Evolutionary conservation across 139 green algal species (phyloP), one percentile per base, ranked within the genome.

Genomic region (Dunaliella sp.): DNA sequence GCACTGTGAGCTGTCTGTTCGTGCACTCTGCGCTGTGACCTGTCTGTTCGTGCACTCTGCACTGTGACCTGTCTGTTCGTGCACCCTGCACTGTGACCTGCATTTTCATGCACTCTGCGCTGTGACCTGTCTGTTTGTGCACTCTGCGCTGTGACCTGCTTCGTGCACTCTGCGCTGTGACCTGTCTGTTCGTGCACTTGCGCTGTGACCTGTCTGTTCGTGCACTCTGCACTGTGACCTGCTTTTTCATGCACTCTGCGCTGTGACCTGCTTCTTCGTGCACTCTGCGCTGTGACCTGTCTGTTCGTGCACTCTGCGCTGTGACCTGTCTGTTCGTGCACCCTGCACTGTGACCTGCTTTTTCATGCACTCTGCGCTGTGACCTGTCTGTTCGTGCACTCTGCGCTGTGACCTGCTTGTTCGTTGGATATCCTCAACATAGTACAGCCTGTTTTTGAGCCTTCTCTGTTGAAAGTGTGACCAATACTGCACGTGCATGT

Each of bases 401-500:
- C n/a, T n/a, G n/a, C n/a, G n/a, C n/a, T n/a, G n/a, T n/a, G n/a
- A n/a, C n/a, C n/a, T n/a, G n/a, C n/a, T n/a, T 65, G 7, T 26
- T 65, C 48, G 48, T 16, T 26, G 48, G 48, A 7, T 16, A 65
- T 98, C 28, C 48, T 30, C n/a, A 79, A 84, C 33, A 88, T 88
- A 35, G 59, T 88, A 2, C 79, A 98, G 84, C 96, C 96, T 32
- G 97, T 98, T n/a, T n/a, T n/a, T n/a, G n/a, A n/a, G n/a, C n/a
- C n/a, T n/a, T n/a, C n/a, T n/a, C n/a, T n/a, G n/a, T n/a, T n/a
- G n/a, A n/a, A n/a, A n/a, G n/a, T 32, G 95, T 95, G 0, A 95
- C 95, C 87, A 98, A 98, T 38, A 95, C 95, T n/a, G 12, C 95
- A 92, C 36, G 96, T 98, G 90, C 96, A 98, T 90, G 95, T 98